Evolutionary conservation across 2,329 filamentous ascomycete species (phyloP).

Genomic region (Venturia carpophila): DNA sequence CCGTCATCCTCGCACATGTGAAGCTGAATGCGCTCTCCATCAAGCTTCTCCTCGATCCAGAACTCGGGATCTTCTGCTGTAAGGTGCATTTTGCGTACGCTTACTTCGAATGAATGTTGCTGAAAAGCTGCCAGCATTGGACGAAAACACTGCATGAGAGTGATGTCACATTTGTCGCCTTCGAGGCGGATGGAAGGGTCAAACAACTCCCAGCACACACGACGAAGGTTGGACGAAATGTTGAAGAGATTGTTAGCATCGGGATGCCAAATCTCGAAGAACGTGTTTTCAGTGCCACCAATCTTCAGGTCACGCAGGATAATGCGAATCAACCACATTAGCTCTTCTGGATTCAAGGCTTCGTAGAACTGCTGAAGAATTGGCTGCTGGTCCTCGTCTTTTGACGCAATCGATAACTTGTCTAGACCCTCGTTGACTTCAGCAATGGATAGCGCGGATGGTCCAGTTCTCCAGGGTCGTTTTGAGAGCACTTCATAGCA

Average conservation of each 20-base stretch:
- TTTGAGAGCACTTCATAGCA: constrained; percentile 84
- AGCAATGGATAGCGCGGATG: constrained; percentile 74
- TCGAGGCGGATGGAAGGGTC: constrained; percentile 66
- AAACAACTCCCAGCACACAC: constrained; percentile 90
- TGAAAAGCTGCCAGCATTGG: constrained; percentile 92
- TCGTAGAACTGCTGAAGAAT: constrained; percentile 81
- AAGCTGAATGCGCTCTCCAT: constrained; percentile 94
- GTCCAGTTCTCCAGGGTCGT: constrained; percentile 63
- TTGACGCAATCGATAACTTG: constrained; percentile 62
- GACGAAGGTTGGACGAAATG: constrained; percentile 79
- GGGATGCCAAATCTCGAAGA: constrained; percentile 60
- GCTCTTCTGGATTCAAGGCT: constrained; percentile 85
- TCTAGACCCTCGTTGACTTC: constrained; percentile 87
- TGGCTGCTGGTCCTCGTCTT: constrained; percentile 75
- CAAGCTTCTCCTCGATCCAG: constrained; percentile 97
- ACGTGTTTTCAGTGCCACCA: constrained; percentile 74
- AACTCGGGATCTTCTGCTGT: constrained; percentile 67
- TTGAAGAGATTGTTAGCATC: constrained; percentile 59
- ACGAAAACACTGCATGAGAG: constrained; percentile 91
- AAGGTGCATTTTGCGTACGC: constrained; percentile 60
- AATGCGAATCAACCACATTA: constrained; percentile 92
- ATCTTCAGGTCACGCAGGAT: constrained; percentile 73
- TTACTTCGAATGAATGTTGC: constrained; percentile 70
- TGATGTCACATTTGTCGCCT: constrained; percentile 64
- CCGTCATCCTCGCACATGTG: constrained; percentile 72